A percentile compares a stretch with the other conserved stretches of the same genome.
Conservation (phyloP, 257 asterid species). For the Solanum pimpinellifolium region DNA sequence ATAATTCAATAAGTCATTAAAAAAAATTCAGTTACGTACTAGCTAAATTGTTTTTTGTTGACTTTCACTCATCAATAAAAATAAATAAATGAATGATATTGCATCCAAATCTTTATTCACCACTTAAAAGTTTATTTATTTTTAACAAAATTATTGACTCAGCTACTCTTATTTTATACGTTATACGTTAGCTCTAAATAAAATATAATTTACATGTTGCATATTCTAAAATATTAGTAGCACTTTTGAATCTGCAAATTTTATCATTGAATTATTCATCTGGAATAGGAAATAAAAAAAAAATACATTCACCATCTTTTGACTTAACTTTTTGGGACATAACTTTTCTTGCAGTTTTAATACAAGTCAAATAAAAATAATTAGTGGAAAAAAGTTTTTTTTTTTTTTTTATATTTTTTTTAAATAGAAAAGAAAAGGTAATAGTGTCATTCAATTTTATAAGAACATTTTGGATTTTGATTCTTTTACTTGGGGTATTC, state of each 20-base stretch:
- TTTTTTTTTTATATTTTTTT: rapidly evolving
- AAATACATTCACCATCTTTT: neutral
- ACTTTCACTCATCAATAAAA: too few relatives aligned
- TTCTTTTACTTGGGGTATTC: neutral
- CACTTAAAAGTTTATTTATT: too few relatives aligned
- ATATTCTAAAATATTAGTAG: neutral
- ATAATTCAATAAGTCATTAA: too few relatives aligned
- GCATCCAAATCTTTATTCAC: too few relatives aligned
- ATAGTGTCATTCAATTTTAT: neutral
- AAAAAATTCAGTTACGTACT: too few relatives aligned
- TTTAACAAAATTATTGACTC: too few relatives aligned
- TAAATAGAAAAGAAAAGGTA: neutral
- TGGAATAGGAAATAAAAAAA: neutral
- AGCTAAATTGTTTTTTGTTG: too few relatives aligned
- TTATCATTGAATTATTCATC: neutral
- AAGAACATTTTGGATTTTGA: neutral
- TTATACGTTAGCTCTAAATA: neutral
- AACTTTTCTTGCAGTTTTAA: neutral
- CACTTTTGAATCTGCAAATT: neutral
- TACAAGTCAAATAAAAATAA: neutral
- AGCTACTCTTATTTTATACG: too few relatives aligned
- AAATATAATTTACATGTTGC: neutral
- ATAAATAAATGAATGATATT: too few relatives aligned
- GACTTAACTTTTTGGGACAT: neutral
- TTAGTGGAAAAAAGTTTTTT: neutral